These are phyloP conservation scores for Entomortierella parvispora DNA, from an alignment of 192 early-diverging fungal genomes.

Conservation along the genomic window DNA sequence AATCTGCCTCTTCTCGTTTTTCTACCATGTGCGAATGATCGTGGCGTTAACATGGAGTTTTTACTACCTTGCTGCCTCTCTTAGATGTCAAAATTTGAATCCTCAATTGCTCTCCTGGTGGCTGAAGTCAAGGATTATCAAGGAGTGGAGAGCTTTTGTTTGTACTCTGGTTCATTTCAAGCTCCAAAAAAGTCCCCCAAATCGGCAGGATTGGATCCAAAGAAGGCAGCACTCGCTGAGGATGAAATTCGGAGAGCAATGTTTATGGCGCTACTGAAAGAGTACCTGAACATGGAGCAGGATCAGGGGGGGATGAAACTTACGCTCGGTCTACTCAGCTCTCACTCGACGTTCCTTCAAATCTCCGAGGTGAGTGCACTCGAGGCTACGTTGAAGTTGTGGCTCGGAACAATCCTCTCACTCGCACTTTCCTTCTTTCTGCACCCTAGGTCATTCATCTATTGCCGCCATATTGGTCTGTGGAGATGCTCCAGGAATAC, in stretches of 20 bases:
- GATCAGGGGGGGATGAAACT: conserved; percentile 36
- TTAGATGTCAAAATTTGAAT: conserved; percentile 56
- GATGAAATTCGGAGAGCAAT: conserved; percentile 24
- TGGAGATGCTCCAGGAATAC: conserved; percentile 60
- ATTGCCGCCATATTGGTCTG: conserved; percentile 62
- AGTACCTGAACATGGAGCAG: conserved; percentile 59
- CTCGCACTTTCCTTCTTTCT: no score
- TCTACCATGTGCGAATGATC: background rate
- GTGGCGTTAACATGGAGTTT: background rate
- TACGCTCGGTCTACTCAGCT: conserved; percentile 52
- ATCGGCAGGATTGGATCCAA: background rate
- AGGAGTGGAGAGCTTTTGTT: conserved; percentile 64
- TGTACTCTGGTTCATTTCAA: conserved; percentile 57
- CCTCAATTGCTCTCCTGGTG: conserved; percentile 57
- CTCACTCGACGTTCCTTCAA: conserved; percentile 64
- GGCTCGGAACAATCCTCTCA: no score
- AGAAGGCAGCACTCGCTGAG: conserved; percentile 13
- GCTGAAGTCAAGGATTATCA: conserved; percentile 60
- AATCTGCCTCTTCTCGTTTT: conserved; percentile 1
- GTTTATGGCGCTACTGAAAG: conserved; percentile 60
- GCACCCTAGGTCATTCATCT: conserved; percentile 57
- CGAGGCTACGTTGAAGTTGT: background rate
- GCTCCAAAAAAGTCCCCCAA: conserved; percentile 21
- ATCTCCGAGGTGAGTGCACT: conserved; percentile 54
- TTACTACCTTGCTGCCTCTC: background rate